Conservation (phyloP, 2,329 filamentous ascomycete species). For the Botryotinia calthae region DNA sequence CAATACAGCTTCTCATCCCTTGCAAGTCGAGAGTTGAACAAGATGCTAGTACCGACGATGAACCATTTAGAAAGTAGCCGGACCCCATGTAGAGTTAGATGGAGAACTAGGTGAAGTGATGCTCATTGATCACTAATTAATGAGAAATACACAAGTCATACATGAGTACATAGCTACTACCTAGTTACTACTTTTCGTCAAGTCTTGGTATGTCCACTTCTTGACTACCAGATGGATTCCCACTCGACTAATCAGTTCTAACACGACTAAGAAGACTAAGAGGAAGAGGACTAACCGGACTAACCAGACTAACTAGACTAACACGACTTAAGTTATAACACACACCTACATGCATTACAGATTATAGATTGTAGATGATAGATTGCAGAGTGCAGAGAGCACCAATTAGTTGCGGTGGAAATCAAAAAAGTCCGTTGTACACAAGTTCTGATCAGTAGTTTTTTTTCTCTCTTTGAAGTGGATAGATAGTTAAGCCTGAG, state of each 20-base stretch:
- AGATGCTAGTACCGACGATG: constrained; percentile 10
- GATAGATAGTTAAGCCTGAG: not conserved
- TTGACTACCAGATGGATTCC: not conserved
- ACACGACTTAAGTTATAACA: not conserved
- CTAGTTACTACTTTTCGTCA: not conserved
- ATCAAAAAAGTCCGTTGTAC: not conserved
- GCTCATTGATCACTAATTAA: constrained; percentile 4
- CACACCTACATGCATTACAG: constrained; percentile 12
- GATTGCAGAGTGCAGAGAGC: not conserved
- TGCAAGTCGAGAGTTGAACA: not conserved
- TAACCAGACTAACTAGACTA: not conserved
- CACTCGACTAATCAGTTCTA: not conserved
- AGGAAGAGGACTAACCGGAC: not conserved
- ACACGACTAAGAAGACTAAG: not conserved
- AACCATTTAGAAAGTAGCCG: constrained; percentile 9
- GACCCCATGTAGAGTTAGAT: not conserved
- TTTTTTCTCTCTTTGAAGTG: not conserved
- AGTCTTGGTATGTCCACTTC: constrained; percentile 14
- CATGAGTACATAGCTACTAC: not conserved
- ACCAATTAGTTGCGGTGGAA: not conserved
- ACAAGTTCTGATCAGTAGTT: not conserved
- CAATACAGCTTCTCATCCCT: constrained; percentile 4
- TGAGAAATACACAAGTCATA: constrained; percentile 1
- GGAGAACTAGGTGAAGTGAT: not conserved
- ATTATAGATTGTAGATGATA: constrained; percentile 5